Conservation (phyloP, 1,139 yeast species). For the Geotrichum candidum region DNA sequence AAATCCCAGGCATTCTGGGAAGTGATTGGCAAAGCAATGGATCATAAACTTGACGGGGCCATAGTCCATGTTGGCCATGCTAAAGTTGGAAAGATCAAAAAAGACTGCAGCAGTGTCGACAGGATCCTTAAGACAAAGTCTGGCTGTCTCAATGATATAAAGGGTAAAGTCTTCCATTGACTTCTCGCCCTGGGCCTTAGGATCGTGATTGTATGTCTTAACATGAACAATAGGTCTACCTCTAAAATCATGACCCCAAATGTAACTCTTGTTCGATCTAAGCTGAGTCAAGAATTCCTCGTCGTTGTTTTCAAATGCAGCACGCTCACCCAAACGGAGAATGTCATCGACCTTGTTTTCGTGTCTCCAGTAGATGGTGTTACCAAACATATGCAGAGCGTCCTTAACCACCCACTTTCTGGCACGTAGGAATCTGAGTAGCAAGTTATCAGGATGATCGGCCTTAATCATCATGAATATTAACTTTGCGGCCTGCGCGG, state of each 20-base stretch:
- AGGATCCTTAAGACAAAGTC: slow-evolving; percentile 58
- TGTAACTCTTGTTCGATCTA: slow-evolving; percentile 53
- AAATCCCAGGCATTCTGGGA: slow-evolving; percentile 77
- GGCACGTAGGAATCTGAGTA: slow-evolving; percentile 64
- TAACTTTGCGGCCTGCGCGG: slow-evolving; percentile 21
- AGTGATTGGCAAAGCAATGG: slow-evolving; percentile 75
- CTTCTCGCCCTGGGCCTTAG: slow-evolving; percentile 60
- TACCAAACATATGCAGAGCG: slow-evolving; percentile 58
- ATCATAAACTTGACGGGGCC: slow-evolving; percentile 73
- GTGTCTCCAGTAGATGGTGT: slow-evolving; percentile 64
- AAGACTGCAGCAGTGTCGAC: slow-evolving; percentile 66
- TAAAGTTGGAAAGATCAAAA: slow-evolving; percentile 70
- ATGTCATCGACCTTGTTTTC: slow-evolving; percentile 54
- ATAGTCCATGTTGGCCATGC: slow-evolving; percentile 78
- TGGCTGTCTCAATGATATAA: slow-evolving; percentile 61
- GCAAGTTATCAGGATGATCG: slow-evolving; percentile 65
- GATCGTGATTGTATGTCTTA: slow-evolving; percentile 66
- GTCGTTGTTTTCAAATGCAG: slow-evolving; percentile 36
- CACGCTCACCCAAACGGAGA: slow-evolving; percentile 56
- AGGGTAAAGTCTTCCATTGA: slow-evolving; percentile 65
- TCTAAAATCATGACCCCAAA: slow-evolving; percentile 57
- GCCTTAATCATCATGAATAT: slow-evolving; percentile 51
- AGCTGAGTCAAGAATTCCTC: slow-evolving; percentile 48
- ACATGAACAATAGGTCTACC: slow-evolving; percentile 68
- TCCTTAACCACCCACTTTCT: slow-evolving; percentile 65